Evolutionary conservation across 441 rosid species (phyloP).

Genomic region (Populus hybrid): DNA sequence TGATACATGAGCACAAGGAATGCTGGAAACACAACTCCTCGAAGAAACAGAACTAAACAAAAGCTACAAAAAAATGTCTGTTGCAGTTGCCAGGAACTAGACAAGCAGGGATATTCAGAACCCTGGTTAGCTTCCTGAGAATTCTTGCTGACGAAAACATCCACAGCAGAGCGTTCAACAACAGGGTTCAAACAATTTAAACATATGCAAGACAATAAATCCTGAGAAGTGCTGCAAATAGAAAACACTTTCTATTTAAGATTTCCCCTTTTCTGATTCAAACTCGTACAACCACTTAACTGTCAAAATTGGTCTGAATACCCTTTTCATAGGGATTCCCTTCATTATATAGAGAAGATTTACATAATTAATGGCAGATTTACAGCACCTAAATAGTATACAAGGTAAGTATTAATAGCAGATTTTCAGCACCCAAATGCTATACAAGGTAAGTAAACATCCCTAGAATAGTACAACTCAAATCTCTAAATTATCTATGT

Average conservation of each 20-base stretch:
- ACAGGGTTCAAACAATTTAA: background rate
- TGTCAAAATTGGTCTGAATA: too few relatives aligned
- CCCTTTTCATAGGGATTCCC: too few relatives aligned
- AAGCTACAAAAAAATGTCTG: background rate
- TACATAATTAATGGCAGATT: too few relatives aligned
- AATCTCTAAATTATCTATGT: too few relatives aligned
- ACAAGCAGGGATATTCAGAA: background rate
- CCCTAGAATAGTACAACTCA: too few relatives aligned
- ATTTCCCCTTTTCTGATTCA: background rate
- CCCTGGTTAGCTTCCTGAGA: background rate
- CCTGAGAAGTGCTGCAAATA: background rate
- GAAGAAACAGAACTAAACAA: background rate
- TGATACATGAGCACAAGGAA: background rate
- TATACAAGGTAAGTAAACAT: too few relatives aligned
- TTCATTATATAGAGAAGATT: too few relatives aligned
- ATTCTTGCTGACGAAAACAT: background rate
- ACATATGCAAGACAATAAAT: background rate
- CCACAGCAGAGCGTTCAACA: background rate
- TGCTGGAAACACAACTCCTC: background rate
- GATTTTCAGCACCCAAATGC: too few relatives aligned
- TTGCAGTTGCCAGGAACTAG: background rate
- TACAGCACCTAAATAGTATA: too few relatives aligned
- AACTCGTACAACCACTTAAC: background rate
- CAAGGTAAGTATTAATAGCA: too few relatives aligned
- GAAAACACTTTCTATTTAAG: background rate